A percentile compares a stretch with the other conserved stretches of the same genome.
These are phyloP conservation scores for Crithidia fasciculata DNA, from an alignment of 208 protist genomes.

Conservation along the genomic window DNA sequence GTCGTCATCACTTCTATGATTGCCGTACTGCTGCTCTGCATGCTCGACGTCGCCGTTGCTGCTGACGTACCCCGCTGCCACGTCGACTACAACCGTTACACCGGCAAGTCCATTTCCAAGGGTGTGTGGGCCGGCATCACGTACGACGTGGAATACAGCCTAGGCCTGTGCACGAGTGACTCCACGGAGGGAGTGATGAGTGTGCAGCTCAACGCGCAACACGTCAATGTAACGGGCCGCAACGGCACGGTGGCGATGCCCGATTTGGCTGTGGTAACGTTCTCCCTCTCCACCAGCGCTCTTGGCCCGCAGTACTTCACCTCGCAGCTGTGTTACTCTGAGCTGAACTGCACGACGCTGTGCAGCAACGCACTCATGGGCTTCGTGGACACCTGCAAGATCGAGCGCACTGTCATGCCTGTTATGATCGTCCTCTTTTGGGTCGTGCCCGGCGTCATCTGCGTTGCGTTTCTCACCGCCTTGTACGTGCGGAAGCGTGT, in stretches of 20 bases:
- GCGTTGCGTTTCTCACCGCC: slow-evolving; percentile 33
- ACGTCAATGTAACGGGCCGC: slow-evolving; percentile 25
- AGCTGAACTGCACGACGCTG: slow-evolving; percentile 45
- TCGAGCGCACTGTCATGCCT: slow-evolving; percentile 43
- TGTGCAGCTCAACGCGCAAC: slow-evolving; percentile 43
- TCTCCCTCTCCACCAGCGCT: slow-evolving; percentile 20
- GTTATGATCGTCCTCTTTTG: slow-evolving; percentile 41
- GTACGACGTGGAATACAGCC: slow-evolving; percentile 42
- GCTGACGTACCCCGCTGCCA: slow-evolving; percentile 41
- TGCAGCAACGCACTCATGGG: slow-evolving; percentile 38
- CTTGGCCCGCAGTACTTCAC: slow-evolving; percentile 38
- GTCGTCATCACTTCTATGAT: not conserved
- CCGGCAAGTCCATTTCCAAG: slow-evolving; percentile 36
- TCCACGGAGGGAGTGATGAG: slow-evolving; percentile 32
- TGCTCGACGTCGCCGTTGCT: not conserved
- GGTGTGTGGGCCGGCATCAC: slow-evolving; percentile 51
- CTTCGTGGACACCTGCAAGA: slow-evolving; percentile 30
- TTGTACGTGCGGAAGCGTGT: slow-evolving; percentile 39
- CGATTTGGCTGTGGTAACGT: slow-evolving; percentile 30
- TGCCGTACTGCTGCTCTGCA: not conserved
- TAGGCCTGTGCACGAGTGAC: slow-evolving; percentile 42
- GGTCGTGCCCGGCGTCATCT: slow-evolving; percentile 36
- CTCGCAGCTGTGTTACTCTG: slow-evolving; percentile 46
- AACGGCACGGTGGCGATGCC: slow-evolving; percentile 30
- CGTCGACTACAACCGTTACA: slow-evolving; percentile 42